Conservation (phyloP, 495 filamentous ascomycete genomes). For the Xylaria bambusicola region DNA sequence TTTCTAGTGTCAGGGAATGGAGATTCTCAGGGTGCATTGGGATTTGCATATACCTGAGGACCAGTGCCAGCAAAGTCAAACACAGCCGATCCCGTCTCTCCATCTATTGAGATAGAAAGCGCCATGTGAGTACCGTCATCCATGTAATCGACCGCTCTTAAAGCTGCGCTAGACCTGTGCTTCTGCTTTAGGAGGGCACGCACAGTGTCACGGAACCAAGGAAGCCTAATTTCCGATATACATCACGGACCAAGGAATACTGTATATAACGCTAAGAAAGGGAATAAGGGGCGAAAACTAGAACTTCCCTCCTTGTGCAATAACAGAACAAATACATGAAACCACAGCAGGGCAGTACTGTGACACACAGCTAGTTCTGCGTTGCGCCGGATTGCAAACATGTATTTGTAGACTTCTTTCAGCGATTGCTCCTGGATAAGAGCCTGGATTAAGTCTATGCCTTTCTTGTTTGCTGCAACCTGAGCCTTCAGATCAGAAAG, state of each 20-base stretch:
- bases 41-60: slow-evolving; percentile 70
- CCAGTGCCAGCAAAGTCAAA: slow-evolving; percentile 90
- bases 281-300: too few species aligned
- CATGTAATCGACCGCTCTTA: slow-evolving; percentile 81
- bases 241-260: too few species aligned
- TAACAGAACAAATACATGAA: too few species aligned
- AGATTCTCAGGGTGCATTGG: background rate
- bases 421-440: slow-evolving; percentile 85
- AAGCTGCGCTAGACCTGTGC: slow-evolving; percentile 69
- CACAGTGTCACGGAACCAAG: too few species aligned
- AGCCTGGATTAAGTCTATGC: slow-evolving; percentile 78
- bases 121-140: slow-evolving; percentile 85
- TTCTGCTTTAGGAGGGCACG: slow-evolving; percentile 26
- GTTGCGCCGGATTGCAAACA: slow-evolving; percentile 86
- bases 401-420: slow-evolving; percentile 87
- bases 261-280: too few species aligned
- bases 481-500: slow-evolving; percentile 92
- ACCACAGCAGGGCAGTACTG: slow-evolving; percentile 72
- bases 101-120: slow-evolving; percentile 75
- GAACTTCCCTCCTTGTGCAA: too few species aligned
- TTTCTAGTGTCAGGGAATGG: too few species aligned
- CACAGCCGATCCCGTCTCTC: slow-evolving; percentile 72
- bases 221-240: too few species aligned
- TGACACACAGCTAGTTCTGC: slow-evolving; percentile 80
- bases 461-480: slow-evolving; percentile 89